These are phyloP conservation scores for Taphrina confusa DNA, from an alignment of 1,139 yeast genomes.

Conservation along the genomic window DNA sequence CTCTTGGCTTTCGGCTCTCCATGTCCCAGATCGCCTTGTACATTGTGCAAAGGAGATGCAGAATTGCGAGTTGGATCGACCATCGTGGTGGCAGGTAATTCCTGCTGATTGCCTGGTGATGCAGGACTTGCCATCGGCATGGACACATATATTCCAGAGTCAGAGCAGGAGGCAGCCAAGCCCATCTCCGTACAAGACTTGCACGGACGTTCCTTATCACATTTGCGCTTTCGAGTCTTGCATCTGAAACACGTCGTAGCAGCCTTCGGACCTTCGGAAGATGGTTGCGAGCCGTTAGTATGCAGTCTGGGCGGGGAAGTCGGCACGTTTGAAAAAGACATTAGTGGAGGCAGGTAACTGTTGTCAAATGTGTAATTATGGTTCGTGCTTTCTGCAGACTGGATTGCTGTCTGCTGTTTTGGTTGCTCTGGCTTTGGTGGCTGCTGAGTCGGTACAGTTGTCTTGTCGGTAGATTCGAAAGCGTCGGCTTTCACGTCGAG, in stretches of 20 bases:
- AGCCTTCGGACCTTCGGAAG: neutral
- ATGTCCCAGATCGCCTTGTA: no score
- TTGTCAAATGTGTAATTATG: no score
- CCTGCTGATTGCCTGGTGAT: neutral
- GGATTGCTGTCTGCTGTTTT: no score
- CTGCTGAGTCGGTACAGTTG: no score
- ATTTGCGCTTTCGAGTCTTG: slow-evolving; percentile 21
- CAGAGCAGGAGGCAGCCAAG: slow-evolving; percentile 10
- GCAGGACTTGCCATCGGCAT: no score
- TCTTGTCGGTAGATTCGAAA: no score
- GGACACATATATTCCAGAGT: slow-evolving; percentile 6
- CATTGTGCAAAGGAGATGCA: no score
- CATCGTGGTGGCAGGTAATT: neutral
- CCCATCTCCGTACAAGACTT: slow-evolving; percentile 13
- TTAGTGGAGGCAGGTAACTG: slow-evolving; percentile 14
- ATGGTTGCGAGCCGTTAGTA: neutral
- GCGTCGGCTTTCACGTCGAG: no score
- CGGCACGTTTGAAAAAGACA: neutral
- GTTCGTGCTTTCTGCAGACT: no score
- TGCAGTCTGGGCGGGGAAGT: neutral
- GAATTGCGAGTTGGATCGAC: no score
- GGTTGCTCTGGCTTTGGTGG: no score
- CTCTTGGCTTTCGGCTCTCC: neutral
- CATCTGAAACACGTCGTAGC: slow-evolving; percentile 29
- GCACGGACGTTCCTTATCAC: slow-evolving; percentile 30